Base-by-base conservation (phyloP, 768 basidiomycete species). In the Pulveroboletus sp. region DNA sequence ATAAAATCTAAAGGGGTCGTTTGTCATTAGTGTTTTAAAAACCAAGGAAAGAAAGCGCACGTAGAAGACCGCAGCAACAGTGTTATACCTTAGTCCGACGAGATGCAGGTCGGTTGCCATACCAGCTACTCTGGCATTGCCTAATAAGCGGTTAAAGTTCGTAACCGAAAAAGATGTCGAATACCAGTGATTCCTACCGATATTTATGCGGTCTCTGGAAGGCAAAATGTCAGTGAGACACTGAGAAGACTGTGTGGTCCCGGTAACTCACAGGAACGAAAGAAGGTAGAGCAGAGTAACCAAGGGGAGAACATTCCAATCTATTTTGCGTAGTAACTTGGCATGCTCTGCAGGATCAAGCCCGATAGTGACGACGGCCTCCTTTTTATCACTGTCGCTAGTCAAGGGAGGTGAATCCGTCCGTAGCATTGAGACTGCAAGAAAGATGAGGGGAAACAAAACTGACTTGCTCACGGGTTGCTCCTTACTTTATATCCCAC, bases 251-350 rank as follows among this genome's bases (percentile, higher is more conserved):
- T 32, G 21, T 14, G n/a, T 19, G 20, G 36, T 35, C 27, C 21
- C 11, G 16, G 21, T 31, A 12, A 45, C 45, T 45, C 45, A 45
- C 45, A 45, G 27, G 16, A 45, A 45, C 14, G 45, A 19, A n/a
- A 45, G 16, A 38, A 45, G 45, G 17, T 32, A 45, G 5, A 45
- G 29, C 20, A 38, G n/a, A 17, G 45, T 21, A 32, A 45, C 27
- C 6, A 38, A 11, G 11, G 45, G 36, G 5, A 45, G 36, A 14
- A 45, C n/a, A 23, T 38, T 20, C 36, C 36, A 45, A 12, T 45
- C 45, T 12, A 45, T 19, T 21, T 45, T 45, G 16, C 37, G 35
- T n/a, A 45, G 27, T 29, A 45, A 20, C 20, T 16, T 37, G 6
- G 36, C 21, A 12, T 39, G 31, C 13, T 40, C 14, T 14, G 12